Conservation (phyloP, 2,329 filamentous ascomycete species). For the Aspergillus sp. region DNA sequence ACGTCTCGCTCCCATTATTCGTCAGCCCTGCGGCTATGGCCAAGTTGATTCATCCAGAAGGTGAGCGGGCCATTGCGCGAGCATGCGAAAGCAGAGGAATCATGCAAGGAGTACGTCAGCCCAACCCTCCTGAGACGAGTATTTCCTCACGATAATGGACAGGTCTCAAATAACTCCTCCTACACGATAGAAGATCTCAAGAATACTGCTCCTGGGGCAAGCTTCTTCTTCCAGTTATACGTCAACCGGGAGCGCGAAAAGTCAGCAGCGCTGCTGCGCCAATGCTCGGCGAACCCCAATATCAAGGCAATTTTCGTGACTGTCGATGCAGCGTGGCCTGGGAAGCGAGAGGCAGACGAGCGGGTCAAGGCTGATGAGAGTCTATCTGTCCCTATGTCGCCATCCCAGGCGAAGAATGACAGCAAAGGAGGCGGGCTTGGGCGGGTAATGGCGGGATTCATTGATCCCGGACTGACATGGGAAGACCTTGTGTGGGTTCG, state of each 20-base stretch:
- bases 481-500: conserved; percentile 60
- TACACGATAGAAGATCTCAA: conserved; percentile 62
- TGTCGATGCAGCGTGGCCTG: conserved; percentile 60
- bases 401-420: conserved; percentile 54
- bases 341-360: conserved; percentile 62
- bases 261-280: conserved; percentile 52
- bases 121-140: too few relatives aligned
- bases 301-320: conserved; percentile 57
- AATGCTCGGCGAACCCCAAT: conserved; percentile 47
- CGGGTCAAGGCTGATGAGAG: conserved; percentile 54
- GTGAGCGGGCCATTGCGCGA: conserved; percentile 63
- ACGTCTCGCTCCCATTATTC: conserved; percentile 63
- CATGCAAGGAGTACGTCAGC: conserved; percentile 57
- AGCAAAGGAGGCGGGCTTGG: conserved; percentile 60
- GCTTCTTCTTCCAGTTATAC: conserved; percentile 62
- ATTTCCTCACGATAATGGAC: background rate
- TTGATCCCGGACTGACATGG: conserved; percentile 59
- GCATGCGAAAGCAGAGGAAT: conserved; percentile 58
- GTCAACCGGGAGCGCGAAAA: conserved; percentile 57
- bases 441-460: conserved; percentile 57
- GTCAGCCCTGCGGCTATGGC: conserved; percentile 69
- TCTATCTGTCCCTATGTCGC: conserved; percentile 50
- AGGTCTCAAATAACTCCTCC: conserved; percentile 65
- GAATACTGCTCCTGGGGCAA: conserved; percentile 43
- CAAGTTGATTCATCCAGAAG: conserved; percentile 65